Evolutionary conservation across 2,329 filamentous ascomycete genomes (phyloP).

Genomic region (Aspergillus unguis): DNA sequence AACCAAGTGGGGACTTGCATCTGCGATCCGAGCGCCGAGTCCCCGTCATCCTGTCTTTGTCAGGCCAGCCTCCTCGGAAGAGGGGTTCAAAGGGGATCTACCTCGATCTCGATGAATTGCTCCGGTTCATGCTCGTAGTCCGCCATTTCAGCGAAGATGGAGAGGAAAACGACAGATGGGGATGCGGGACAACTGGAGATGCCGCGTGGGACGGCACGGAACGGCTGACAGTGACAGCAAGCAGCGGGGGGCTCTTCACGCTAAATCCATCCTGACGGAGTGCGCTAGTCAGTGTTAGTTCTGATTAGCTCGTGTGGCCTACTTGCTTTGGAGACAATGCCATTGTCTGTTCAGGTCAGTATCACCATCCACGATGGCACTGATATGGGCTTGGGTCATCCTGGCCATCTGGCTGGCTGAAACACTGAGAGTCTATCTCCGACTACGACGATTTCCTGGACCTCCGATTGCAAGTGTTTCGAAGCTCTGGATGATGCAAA

Average conservation of each 20-base stretch:
- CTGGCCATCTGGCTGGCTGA: not conserved
- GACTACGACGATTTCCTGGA: not conserved
- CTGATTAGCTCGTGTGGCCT: not conserved
- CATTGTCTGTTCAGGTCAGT: not conserved
- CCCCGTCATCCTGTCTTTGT: not conserved
- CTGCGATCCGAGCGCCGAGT: conserved; percentile 1
- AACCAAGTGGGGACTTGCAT: not conserved
- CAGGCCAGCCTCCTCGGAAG: not conserved
- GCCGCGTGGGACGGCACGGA: not conserved
- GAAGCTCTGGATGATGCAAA: not conserved
- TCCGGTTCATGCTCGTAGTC: not conserved
- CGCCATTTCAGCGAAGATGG: not conserved
- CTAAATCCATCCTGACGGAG: too few species aligned
- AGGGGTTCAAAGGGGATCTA: not conserved
- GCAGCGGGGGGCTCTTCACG: not conserved
- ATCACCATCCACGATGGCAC: not conserved
- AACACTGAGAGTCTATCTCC: not conserved
- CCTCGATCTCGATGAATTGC: conserved; percentile 1
- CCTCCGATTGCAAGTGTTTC: not conserved
- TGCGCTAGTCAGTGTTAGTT: too few species aligned
- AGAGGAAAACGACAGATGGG: too few species aligned
- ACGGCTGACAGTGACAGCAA: not conserved
- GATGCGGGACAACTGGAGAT: too few species aligned
- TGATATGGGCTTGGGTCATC: not conserved
- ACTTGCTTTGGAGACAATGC: not conserved